Evolutionary conservation across 2,329 filamentous ascomycete species (phyloP).

Genomic region (Beauveria medogensis): DNA sequence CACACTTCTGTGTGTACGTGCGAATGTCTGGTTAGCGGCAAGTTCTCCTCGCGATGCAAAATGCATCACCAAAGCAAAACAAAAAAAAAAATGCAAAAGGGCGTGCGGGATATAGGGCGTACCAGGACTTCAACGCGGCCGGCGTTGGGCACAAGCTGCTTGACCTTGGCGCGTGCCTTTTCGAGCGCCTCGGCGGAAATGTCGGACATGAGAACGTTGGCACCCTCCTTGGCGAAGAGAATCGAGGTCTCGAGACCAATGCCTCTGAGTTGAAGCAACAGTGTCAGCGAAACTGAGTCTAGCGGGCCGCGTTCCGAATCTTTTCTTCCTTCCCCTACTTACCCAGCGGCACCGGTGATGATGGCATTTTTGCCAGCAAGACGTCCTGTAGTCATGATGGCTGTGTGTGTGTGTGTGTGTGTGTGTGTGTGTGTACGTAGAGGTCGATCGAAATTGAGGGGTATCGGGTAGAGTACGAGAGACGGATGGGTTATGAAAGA

Average conservation of each 20-base stretch:
- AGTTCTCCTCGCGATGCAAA: too few relatives aligned
- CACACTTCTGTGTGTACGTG: conserved; percentile 35
- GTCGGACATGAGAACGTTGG: conserved; percentile 76
- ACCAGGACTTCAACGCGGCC: conserved; percentile 53
- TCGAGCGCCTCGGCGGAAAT: conserved; percentile 72
- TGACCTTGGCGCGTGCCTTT: conserved; percentile 66
- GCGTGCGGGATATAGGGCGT: conserved; percentile 14
- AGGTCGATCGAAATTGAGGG: not conserved
- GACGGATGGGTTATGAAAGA: not conserved
- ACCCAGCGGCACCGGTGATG: conserved; percentile 82
- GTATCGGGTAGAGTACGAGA: not conserved
- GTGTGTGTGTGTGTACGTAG: not conserved
- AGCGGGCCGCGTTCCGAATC: not conserved
- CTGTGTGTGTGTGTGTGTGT: not conserved
- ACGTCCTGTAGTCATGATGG: conserved; percentile 31
- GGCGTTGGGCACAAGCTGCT: conserved; percentile 58
- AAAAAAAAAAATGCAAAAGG: not conserved
- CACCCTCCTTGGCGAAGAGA: conserved; percentile 83
- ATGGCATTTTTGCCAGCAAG: conserved; percentile 56
- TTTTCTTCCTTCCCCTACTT: conserved; percentile 27
- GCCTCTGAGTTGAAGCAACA: conserved; percentile 47
- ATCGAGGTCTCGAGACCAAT: conserved; percentile 90
- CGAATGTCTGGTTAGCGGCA: not conserved
- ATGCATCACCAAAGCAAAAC: not conserved
- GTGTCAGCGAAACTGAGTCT: not conserved